Conservation (phyloP, 306 rosid species). For the Trifolium pratense region DNA sequence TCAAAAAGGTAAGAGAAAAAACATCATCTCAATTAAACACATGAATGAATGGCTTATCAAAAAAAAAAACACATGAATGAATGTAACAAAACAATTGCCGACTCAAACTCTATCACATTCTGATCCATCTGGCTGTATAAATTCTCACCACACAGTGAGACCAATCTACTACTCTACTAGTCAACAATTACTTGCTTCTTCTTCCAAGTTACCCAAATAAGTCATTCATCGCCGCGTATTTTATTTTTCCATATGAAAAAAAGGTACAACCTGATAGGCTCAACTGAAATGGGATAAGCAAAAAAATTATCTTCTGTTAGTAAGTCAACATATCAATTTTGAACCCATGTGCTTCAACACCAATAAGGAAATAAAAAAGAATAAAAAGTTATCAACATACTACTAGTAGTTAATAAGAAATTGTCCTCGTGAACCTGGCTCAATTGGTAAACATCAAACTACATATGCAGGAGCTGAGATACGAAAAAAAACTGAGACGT, state of each 20-base stretch:
- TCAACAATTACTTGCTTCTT: slow-evolving; percentile 32
- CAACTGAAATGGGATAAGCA: slow-evolving; percentile 11
- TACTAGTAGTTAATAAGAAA: slow-evolving; percentile 17
- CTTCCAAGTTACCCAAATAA: neutral
- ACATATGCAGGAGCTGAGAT: too few species aligned
- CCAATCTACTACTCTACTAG: neutral
- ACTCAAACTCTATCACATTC: slow-evolving; percentile 41
- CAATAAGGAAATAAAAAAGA: neutral
- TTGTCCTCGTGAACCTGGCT: too few species aligned
- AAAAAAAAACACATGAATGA: too few species aligned
- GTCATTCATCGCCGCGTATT: slow-evolving; percentile 16
- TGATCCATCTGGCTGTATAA: slow-evolving; percentile 1
- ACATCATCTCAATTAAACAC: slow-evolving; percentile 8
- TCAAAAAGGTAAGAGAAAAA: slow-evolving; percentile 21
- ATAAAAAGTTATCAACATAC: neutral
- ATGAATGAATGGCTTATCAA: too few species aligned
- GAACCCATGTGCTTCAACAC: neutral
- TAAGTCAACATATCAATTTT: slow-evolving; percentile 10
- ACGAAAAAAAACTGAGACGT: too few species aligned
- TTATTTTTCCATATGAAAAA: neutral
- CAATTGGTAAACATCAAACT: too few species aligned
- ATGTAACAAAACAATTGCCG: slow-evolving; percentile 37
- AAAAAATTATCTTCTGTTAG: neutral
- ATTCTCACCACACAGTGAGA: slow-evolving; percentile 34
- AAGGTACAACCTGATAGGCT: neutral